Base-by-base conservation (phyloP, 768 basidiomycete species). In the Lyophyllum atratum region DNA sequence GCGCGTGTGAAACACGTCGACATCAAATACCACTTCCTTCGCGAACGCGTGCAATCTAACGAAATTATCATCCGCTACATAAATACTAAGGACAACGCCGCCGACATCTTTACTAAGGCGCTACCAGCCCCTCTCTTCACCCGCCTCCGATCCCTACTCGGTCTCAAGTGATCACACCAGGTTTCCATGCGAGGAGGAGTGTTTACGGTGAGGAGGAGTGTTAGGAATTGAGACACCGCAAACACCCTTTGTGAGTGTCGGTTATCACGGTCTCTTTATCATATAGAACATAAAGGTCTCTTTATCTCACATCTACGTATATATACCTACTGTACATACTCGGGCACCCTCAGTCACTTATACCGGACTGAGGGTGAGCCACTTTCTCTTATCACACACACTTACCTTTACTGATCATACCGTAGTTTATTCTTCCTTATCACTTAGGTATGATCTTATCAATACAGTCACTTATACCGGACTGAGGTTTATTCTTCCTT, bases 1-100 rank as follows among this genome's bases (percentile, higher is more conserved):
- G 37, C 59, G 0, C 59, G 69, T n/a, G 65, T 71, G 2, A 78
- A 77, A 59, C 80, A 80, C 59, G 72, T 80, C 49, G 69, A 76
- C 29, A 66, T 78, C 24, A 61, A 68, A 8, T 72, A 75, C 53
- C 74, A 80, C 54, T 74, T 70, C 53, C 56, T 77, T 14, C 63
- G 71, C 1, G 69, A 80, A 56, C 58, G 55, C 2, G 65, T 77
- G 9, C 64, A 69, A 1, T 37, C 56, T 5, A 48, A 62, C 0
- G 55, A 63, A 0, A 34, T 80, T 24, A 14, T 11, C 0, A n/a
- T 78, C 4, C 24, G 24, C 2, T 71, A 74, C 50, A 57, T 76
- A 19, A 52, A 56, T 19, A 74, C 74, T 0, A 44, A 54, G 1
- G 61, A 70, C 12, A 77, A 74, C 49, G 15, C 69, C 4, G 73